These are phyloP conservation scores for Metschnikowia arizonensis DNA, from an alignment of 805 yeast species.

Conservation along the genomic window DNA sequence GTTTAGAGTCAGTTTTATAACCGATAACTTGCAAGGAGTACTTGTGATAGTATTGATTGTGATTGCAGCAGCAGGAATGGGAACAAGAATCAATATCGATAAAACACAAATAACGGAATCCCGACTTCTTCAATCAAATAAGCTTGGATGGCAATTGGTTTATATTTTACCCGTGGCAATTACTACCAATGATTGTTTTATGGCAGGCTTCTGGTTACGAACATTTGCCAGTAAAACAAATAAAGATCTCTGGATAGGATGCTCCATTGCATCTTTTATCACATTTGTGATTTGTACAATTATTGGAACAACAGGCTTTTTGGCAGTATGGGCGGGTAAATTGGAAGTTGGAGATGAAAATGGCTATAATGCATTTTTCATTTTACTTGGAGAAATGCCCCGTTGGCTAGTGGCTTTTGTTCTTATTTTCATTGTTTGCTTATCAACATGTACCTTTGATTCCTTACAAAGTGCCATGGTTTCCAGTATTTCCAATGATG, in stretches of 20 bases:
- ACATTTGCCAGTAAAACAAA: constrained; percentile 84
- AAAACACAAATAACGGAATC: constrained; percentile 58
- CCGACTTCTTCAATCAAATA: constrained; percentile 60
- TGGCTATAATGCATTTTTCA: constrained; percentile 68
- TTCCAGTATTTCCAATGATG: constrained; percentile 83
- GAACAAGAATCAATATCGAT: constrained; percentile 65
- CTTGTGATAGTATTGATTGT: constrained; percentile 64
- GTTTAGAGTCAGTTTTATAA: constrained; percentile 78
- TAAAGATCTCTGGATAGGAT: constrained; percentile 70
- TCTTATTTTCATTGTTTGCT: constrained; percentile 63
- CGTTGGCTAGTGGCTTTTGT: constrained; percentile 84
- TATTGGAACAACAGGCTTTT: constrained; percentile 77
- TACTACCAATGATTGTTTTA: constrained; percentile 82
- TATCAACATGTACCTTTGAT: constrained; percentile 88
- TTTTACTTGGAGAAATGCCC: constrained; percentile 68
- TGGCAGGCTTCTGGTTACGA: constrained; percentile 92
- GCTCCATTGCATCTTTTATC: constrained; percentile 68
- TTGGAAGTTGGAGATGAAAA: constrained; percentile 48
- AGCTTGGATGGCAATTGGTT: constrained; percentile 83
- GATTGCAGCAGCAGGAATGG: constrained; percentile 75
- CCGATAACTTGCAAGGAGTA: constrained; percentile 82
- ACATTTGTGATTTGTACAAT: constrained; percentile 61
- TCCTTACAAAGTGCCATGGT: constrained; percentile 85
- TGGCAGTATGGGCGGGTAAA: constrained; percentile 89
- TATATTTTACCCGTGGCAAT: constrained; percentile 84